These are phyloP conservation scores for Clarkia xantiana DNA, from an alignment of 345 rosid genomes.

Conservation along the genomic window DNA sequence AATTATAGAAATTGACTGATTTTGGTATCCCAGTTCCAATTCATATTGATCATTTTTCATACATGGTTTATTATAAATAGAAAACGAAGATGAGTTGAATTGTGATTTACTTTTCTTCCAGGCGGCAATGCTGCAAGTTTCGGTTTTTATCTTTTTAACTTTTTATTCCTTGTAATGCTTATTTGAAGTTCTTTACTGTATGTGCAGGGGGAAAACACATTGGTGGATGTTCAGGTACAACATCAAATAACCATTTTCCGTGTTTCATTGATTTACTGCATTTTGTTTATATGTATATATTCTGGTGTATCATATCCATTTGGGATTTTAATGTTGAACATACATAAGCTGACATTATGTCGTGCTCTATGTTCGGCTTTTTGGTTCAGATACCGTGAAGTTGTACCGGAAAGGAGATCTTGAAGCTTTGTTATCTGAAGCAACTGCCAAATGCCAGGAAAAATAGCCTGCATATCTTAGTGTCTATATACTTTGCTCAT, in stretches of 20 bases:
- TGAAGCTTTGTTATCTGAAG: conserved; percentile 45
- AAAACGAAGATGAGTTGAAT: too few species aligned
- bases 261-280: background rate
- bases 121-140: too few species aligned
- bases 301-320: background rate
- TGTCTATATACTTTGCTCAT: too few species aligned
- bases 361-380: conserved; percentile 3
- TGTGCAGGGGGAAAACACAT: conserved; percentile 85
- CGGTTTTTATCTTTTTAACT: background rate
- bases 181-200: conserved; percentile 3
- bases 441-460: conserved; percentile 17
- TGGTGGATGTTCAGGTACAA: conserved; percentile 88
- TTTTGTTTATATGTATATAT: background rate
- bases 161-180: background rate
- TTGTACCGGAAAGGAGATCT: conserved; percentile 61
- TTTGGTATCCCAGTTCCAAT: too few species aligned
- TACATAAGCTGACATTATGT: background rate
- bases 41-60: too few species aligned
- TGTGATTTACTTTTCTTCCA: too few species aligned
- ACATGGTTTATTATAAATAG: too few species aligned
- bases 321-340: background rate
- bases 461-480: too few species aligned
- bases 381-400: conserved; percentile 62
- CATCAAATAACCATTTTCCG: background rate
- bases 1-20: too few species aligned